Percentiles rank a stretch among this genome's conserved stretches.
These are phyloP conservation scores for Pyrenochaeta sp. DNA, from an alignment of 2,329 filamentous ascomycete genomes.

Conservation along the genomic window DNA sequence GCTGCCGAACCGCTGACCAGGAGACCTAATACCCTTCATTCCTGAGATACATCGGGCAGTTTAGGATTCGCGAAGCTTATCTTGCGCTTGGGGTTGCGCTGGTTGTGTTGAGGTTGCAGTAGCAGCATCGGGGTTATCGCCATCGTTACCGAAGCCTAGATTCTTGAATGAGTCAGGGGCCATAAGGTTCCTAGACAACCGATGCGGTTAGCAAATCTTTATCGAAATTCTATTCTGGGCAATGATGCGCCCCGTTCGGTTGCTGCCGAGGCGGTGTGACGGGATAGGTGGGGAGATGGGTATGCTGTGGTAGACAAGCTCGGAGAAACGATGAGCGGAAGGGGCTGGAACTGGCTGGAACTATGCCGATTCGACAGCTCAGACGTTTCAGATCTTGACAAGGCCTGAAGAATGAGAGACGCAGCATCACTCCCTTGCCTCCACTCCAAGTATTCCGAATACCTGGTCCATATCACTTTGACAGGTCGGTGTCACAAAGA, in stretches of 20 bases:
- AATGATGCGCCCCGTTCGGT: slow-evolving; percentile 25
- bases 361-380: slow-evolving; percentile 30
- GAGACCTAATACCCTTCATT: slow-evolving; percentile 28
- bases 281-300: slow-evolving; percentile 24
- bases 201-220: slow-evolving; percentile 28
- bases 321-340: slow-evolving; percentile 20
- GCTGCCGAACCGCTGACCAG: slow-evolving; percentile 35
- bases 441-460: slow-evolving; percentile 24
- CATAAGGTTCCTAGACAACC: slow-evolving; percentile 78
- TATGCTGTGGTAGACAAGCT: slow-evolving; percentile 17
- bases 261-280: slow-evolving; percentile 35
- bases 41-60: slow-evolving; percentile 18
- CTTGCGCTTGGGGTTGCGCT: slow-evolving; percentile 31
- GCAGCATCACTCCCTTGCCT: slow-evolving; percentile 36
- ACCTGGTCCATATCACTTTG: slow-evolving; percentile 41
- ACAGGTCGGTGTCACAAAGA: slow-evolving; percentile 44
- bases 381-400: slow-evolving; percentile 40
- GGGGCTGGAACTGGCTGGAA: slow-evolving; percentile 28
- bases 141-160: slow-evolving; percentile 75
- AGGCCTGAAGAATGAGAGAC: slow-evolving; percentile 29
- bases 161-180: slow-evolving; percentile 95
- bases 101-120: slow-evolving; percentile 39
- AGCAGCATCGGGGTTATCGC: slow-evolving; percentile 24
- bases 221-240: slow-evolving; percentile 14
- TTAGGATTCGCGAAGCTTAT: slow-evolving; percentile 37